These are phyloP conservation scores for Nicotiana tabacum DNA, from an alignment of 257 asterid species.

Conservation along the genomic window DNA sequence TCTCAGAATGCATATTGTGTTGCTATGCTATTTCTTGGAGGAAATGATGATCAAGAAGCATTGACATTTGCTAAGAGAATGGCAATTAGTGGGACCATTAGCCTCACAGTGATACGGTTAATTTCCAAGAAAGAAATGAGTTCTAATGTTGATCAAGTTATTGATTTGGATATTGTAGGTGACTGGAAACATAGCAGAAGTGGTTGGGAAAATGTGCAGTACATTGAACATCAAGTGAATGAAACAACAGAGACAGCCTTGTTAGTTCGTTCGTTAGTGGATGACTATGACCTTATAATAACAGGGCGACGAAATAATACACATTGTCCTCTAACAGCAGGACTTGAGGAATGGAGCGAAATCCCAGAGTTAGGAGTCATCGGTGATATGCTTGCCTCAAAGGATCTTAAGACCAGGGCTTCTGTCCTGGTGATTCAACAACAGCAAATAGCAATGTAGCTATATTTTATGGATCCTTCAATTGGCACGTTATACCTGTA, in stretches of 20 bases:
- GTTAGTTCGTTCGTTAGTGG: constrained; percentile 9
- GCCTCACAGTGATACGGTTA: constrained; percentile 6
- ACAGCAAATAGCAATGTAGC: constrained; percentile 10
- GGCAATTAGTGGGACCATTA: constrained; percentile 10
- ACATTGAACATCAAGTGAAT: constrained; percentile 2
- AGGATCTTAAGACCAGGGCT: constrained; percentile 15
- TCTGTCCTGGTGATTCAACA: constrained; percentile 26
- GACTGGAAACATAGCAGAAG: constrained; percentile 15
- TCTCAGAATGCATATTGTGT: not conserved
- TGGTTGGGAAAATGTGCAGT: constrained; percentile 16
- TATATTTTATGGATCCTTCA: not conserved
- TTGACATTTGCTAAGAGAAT: constrained; percentile 18
- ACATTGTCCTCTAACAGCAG: constrained; percentile 10
- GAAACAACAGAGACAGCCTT: constrained; percentile 12
- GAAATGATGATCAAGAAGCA: constrained; percentile 21
- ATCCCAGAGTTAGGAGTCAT: constrained; percentile 24
- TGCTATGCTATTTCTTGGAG: constrained; percentile 20
- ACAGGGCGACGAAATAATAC: constrained; percentile 20
- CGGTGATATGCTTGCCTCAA: constrained; percentile 22
- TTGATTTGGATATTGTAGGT: constrained; percentile 5
- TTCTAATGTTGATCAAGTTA: not conserved
- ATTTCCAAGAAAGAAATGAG: not conserved
- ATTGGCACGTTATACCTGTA: not conserved
- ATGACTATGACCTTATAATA: constrained; percentile 22
- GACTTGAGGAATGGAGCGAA: constrained; percentile 25